Conservation (phyloP, 1,284 basidiomycete genomes). For the Quambalaria eucalypti region DNA sequence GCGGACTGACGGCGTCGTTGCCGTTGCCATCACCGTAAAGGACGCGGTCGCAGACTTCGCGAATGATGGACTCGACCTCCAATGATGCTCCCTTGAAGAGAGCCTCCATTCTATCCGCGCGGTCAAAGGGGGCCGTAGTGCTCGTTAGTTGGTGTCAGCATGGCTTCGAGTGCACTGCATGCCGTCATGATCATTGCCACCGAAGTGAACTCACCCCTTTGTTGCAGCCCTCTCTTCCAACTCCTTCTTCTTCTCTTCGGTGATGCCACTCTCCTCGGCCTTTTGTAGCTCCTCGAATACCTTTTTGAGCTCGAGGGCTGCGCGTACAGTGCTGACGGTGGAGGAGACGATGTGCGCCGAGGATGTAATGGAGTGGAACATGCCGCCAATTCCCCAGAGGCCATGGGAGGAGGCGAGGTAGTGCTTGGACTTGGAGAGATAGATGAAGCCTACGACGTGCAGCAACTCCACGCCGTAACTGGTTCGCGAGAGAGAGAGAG, state of each 20-base stretch:
- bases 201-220: slow-evolving; percentile 51
- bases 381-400: slow-evolving; percentile 10
- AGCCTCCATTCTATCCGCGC: slow-evolving; percentile 28
- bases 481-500: background rate
- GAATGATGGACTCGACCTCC: slow-evolving; percentile 83
- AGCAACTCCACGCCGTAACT: slow-evolving; percentile 88
- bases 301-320: slow-evolving; percentile 59
- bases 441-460: slow-evolving; percentile 83
- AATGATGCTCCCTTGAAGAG: slow-evolving; percentile 68
- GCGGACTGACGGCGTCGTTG: background rate
- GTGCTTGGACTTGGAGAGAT: slow-evolving; percentile 52
- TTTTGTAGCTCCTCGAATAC: slow-evolving; percentile 80
- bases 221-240: slow-evolving; percentile 94
- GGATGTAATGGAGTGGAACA: slow-evolving; percentile 21
- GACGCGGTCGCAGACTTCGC: slow-evolving; percentile 84
- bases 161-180: background rate
- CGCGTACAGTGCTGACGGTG: slow-evolving; percentile 40
- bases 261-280: slow-evolving; percentile 71
- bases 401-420: slow-evolving; percentile 37
- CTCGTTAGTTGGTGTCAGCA: no score
- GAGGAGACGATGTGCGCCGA: slow-evolving; percentile 40
- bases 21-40: slow-evolving; percentile 51
- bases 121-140: background rate
- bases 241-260: slow-evolving; percentile 74
- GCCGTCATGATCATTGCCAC: background rate